Conservation (phyloP, 371 early-diverging fungal genomes). For the Mortierella sp. region DNA sequence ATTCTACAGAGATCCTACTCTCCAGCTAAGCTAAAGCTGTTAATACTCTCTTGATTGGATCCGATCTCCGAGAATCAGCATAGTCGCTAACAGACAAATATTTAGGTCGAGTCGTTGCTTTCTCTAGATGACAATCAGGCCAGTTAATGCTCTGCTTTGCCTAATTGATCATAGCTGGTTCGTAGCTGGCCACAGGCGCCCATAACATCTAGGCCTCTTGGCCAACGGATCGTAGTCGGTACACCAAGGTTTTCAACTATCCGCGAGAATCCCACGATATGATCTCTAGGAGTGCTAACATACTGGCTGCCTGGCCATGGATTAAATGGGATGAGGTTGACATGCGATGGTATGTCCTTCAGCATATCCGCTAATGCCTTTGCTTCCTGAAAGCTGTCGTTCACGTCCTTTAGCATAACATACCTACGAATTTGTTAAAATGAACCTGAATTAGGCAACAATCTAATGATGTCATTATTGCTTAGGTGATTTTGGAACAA, state of each 20-base stretch:
- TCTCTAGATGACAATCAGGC: background rate
- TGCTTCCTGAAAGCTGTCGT: conserved; percentile 82
- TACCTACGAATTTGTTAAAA: conserved; percentile 62
- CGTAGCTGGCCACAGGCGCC: conserved; percentile 82
- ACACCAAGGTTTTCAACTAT: conserved; percentile 62
- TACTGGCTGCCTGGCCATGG: conserved; percentile 84
- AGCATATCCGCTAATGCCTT: conserved; percentile 72
- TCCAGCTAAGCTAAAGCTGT: too few species aligned
- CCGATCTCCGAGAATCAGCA: too few species aligned
- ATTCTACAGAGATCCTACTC: too few species aligned
- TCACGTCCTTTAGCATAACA: conserved; percentile 88
- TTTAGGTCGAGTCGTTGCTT: too few species aligned
- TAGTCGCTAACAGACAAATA: too few species aligned
- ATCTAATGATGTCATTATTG: background rate
- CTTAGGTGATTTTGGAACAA: background rate
- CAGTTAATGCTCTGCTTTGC: too few species aligned
- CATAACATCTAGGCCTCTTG: conserved; percentile 78
- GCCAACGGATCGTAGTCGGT: conserved; percentile 67
- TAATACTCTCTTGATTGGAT: too few species aligned
- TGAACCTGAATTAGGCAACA: background rate
- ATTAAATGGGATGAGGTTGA: conserved; percentile 90
- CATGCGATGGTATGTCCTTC: conserved; percentile 78
- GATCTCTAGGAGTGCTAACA: conserved; percentile 63
- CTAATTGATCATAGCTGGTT: conserved; percentile 24
- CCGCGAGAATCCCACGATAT: conserved; percentile 65